phyloP scores from a whole-genome alignment of 805 yeast genomes.

The Maudiozyma serrabonitensis region DNA sequence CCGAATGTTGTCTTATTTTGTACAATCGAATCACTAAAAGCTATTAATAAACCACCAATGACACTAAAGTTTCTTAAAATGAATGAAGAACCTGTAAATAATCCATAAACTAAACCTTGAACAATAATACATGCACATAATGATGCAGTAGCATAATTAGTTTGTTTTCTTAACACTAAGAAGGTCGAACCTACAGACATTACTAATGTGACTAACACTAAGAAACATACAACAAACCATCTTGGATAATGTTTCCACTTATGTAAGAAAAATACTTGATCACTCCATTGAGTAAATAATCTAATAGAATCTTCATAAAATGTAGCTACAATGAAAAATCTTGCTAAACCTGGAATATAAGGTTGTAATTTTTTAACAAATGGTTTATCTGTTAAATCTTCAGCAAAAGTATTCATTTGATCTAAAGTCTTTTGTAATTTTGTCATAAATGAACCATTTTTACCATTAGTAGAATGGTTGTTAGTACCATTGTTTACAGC shows the following conservation, averaged over 20 bases:
- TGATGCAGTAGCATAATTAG: conserved; percentile 61
- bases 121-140: conserved; percentile 64
- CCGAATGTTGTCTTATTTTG: conserved; percentile 53
- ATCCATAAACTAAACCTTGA: conserved; percentile 86
- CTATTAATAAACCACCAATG: conserved; percentile 85
- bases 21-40: conserved; percentile 77
- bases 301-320: conserved; percentile 85
- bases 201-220: conserved; percentile 49
- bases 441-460: not conserved
- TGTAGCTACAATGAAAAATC: conserved; percentile 87
- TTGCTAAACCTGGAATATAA: conserved; percentile 77
- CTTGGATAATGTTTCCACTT: conserved; percentile 73
- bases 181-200: conserved; percentile 71
- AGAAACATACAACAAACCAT: conserved; percentile 60
- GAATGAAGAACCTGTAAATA: conserved; percentile 71
- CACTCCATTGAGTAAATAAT: conserved; percentile 79
- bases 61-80: conserved; percentile 82
- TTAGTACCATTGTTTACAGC: not conserved
- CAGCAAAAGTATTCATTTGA: not conserved
- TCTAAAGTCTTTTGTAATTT: not conserved
- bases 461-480: not conserved
- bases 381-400: conserved; percentile 42
- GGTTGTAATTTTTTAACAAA: conserved; percentile 46
- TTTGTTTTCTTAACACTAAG: conserved; percentile 60
- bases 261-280: conserved; percentile 78